Percentiles rank a stretch among this genome's conserved stretches.
Conservation (phyloP, 192 early-diverging fungal species). For the Rhizophlyctis rosea region DNA sequence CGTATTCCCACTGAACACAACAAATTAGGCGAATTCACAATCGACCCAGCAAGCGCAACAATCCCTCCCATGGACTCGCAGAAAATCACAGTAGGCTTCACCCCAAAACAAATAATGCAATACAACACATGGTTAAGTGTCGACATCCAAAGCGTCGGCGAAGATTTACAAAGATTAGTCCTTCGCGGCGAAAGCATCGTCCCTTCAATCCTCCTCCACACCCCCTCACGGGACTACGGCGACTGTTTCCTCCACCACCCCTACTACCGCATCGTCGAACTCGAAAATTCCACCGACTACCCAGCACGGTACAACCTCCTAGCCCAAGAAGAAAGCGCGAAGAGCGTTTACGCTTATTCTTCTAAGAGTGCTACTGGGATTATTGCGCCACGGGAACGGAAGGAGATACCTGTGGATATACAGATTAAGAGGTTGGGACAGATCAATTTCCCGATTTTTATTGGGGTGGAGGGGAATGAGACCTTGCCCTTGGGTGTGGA, state of each 20-base stretch:
- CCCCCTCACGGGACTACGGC: conserved; percentile 38
- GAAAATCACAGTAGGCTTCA: conserved; percentile 37
- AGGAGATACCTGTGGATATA: conserved; percentile 34
- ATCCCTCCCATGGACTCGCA: conserved; percentile 28
- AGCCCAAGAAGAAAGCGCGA: conserved; percentile 45
- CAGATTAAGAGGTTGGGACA: conserved; percentile 50
- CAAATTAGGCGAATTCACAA: conserved; percentile 30
- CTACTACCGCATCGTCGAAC: conserved; percentile 36
- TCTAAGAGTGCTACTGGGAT: conserved; percentile 39
- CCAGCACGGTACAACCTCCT: conserved; percentile 45
- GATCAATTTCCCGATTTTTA: conserved; percentile 48
- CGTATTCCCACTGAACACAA: conserved; percentile 20
- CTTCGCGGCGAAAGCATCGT: conserved; percentile 49
- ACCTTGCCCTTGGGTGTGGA: conserved; percentile 36
- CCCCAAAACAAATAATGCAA: conserved; percentile 34
- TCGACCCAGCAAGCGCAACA: conserved; percentile 32
- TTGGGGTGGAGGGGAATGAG: conserved; percentile 45
- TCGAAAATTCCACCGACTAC: conserved; percentile 45
- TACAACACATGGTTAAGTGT: conserved; percentile 39
- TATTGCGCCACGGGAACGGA: conserved; percentile 41
- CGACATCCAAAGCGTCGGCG: conserved; percentile 43
- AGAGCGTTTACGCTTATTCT: conserved; percentile 41
- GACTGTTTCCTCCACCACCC: conserved; percentile 51
- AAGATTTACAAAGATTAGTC: conserved; percentile 36
- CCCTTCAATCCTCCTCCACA: conserved; percentile 38